Base-by-base conservation (phyloP, 129 eudicot genomes). In the Helianthus tuberosus region DNA sequence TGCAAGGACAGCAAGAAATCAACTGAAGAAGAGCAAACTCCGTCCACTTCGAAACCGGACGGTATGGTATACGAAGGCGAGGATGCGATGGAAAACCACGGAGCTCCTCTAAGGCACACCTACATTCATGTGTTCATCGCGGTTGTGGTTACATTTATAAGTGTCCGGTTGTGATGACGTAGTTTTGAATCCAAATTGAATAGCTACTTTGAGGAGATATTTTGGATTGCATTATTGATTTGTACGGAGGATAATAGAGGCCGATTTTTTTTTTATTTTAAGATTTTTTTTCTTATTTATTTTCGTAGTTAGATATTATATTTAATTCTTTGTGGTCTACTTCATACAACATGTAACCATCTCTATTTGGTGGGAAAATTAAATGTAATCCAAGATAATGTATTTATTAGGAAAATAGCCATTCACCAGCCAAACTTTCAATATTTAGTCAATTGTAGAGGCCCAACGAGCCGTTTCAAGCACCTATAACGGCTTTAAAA, bases 31-130 rank as follows among this genome's bases (percentile, higher is more conserved):
- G 74, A 59, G 25, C 85, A 35, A 70, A 66, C 51, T 35, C 68
- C 80, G 1, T 7, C 60, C 5, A 53, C 29, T 1, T 11, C 25
- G 36, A 76, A 32, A 52, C 36, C 71, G 71, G 41, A 43, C 76
- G 79, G 74, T 4, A 91, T 91, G 96, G 72, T 91, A 9, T 91
- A 86, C 66, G 83, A 91, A 68, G 97, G 97, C 0, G 85, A 90
- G 23, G 93, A 93, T 2, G 86, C 96, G 16, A 57, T 68, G 71
- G 89, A 84, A 11, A 66, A 5, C 17, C 73, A 76, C 61, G 69
- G 84, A 27, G 80, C 83, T 14, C 10, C 72, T 0, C 39, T 60
- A 38, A 52, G 68, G 3, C 17, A 74, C 72, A 74, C 79, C 70
- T 71, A 73, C 72, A 23, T 14, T 23, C 83, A 79, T 64, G 59